Evolutionary conservation across 257 asterid genomes (phyloP).

Genomic region (Verbena officinalis): DNA sequence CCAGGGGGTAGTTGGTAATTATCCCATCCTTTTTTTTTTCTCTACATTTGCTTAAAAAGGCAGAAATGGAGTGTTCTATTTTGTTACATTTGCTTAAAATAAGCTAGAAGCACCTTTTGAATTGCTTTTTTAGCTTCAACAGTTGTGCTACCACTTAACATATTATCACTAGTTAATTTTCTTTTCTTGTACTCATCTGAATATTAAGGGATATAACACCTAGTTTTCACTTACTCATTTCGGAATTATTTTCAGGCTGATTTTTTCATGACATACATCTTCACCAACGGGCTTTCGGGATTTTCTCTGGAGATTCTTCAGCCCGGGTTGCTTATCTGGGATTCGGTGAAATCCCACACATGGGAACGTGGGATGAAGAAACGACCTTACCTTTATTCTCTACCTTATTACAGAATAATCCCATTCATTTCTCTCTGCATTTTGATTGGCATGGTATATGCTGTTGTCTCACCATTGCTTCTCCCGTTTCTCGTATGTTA

Average conservation of each 20-base stretch:
- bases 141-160: too few species aligned
- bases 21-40: too few species aligned
- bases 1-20: too few species aligned
- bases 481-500: constrained; percentile 86
- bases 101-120: too few species aligned
- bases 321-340: constrained; percentile 92
- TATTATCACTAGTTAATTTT: too few species aligned
- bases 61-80: too few species aligned
- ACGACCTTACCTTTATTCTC: constrained; percentile 68
- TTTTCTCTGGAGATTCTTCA: constrained; percentile 94
- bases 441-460: constrained; percentile 92
- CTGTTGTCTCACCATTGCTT: constrained; percentile 93
- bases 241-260: constrained; percentile 61
- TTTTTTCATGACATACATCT: constrained; percentile 85
- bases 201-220: background rate
- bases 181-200: too few species aligned
- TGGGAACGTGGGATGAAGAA: constrained; percentile 73
- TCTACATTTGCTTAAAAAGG: too few species aligned
- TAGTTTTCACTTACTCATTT: constrained; percentile 6
- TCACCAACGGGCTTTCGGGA: constrained; percentile 86
- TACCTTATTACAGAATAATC: constrained; percentile 78
- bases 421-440: constrained; percentile 74
- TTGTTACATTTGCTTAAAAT: too few species aligned
- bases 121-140: too few species aligned
- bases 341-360: constrained; percentile 54